Base-by-base conservation (phyloP, 139 green algal species). In the Micractinium sp. region DNA sequence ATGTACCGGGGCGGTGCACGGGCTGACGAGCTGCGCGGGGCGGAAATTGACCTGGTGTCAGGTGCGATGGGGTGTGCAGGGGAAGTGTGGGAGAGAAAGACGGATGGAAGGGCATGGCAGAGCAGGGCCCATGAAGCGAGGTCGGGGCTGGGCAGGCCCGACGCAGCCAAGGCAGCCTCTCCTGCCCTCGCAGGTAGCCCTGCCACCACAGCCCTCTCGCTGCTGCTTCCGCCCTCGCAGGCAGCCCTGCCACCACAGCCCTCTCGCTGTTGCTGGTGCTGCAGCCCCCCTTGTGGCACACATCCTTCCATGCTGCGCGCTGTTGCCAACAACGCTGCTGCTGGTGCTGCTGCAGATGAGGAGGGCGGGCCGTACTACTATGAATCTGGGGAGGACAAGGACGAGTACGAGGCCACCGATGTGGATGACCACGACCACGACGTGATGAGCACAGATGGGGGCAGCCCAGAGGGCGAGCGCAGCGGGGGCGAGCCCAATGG, bases 11-110 rank as follows among this genome's bases (percentile, higher is more conserved):
- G 78, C 78, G 78, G 78, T 0, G 14, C 13, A 14, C 78, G 79
- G 3, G 79, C 66, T 29, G 79, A 84, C 27, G 79, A 84, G 41
- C 79, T 84, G 79, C 79, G 27, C 20, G 79, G 36, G 33, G 79
- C 27, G 22, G 78, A 61, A 15, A 25, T 66, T 27, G 27, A 39
- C 20, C 39, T 83, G 78, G 33, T 22, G 33, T 81, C 74, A 12
- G 35, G 35, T 81, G 74, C 7, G 33, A 4, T 73, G 66, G 22
- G 9, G 5, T 79, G 73, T 9, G 33, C 41, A 31, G 3, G 39
- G 39, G 29, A 4, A 18, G 76, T 4, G 38, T 77, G 71, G 31
- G 35, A 5, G 35, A 5, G 67, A 0, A 18, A 18, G 67, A 22
- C 12, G 7, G 23, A 18, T 31, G 1, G 67, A 33, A 33, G 20